Conservation (phyloP, 106 monocot species). For the Cymbidium sinense region DNA sequence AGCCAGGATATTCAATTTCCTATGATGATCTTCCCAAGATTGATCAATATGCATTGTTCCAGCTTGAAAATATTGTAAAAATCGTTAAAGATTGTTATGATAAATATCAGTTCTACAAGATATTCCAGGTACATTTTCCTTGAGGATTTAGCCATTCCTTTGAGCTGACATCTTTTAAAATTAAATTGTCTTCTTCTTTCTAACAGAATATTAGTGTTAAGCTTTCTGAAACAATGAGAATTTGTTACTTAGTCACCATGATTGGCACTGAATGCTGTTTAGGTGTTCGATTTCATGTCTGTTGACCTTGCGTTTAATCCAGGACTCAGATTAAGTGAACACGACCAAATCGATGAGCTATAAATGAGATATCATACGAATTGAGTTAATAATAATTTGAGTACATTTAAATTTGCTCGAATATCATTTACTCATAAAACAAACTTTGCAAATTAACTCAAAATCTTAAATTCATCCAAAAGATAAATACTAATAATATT, state of each 20-base stretch:
- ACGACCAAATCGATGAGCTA: no score
- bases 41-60: conserved; percentile 86
- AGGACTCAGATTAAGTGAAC: no score
- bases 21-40: conserved; percentile 88
- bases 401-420: no score
- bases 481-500: no score
- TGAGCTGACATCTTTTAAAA: neutral
- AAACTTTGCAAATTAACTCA: no score
- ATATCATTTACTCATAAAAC: no score
- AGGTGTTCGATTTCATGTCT: neutral
- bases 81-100: conserved; percentile 71
- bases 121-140: conserved; percentile 66
- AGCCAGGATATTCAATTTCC: conserved; percentile 59
- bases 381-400: no score
- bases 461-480: no score
- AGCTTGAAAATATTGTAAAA: conserved; percentile 80
- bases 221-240: neutral
- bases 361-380: no score
- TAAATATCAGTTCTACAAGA: conserved; percentile 90
- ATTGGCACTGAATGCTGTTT: neutral
- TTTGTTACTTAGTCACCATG: neutral
- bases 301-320: neutral
- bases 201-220: neutral
- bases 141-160: neutral
- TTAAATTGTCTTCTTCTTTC: neutral